Percentiles rank a stretch among this genome's conserved stretches.
Evolutionary conservation across 345 rosid genomes (phyloP).

Genomic region (sweet orange (Citrus sinensis)): DVS_A1.0 CM039169.1:30480001-30480500

Average conservation of each 20-base stretch:
- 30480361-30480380: background rate
- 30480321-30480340: background rate
- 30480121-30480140: too few species aligned
- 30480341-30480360: background rate
- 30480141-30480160: too few species aligned
- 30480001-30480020: too few species aligned
- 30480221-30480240: background rate
- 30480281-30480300: background rate
- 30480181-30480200: background rate
- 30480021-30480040: background rate
- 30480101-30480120: background rate
- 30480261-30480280: background rate
- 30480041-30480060: background rate
- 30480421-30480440: conserved; percentile 22
- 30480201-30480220: background rate
- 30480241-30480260: background rate
- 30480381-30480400: too few species aligned
- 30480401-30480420: background rate
- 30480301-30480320: background rate
- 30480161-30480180: background rate
- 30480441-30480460: conserved; percentile 10
- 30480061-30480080: background rate
- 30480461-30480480: conserved; percentile 27
- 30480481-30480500: conserved; percentile 6
- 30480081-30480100: background rate